phyloP scores from a whole-genome alignment of 2,329 filamentous ascomycete genomes.

The Penicillium carneum region DNA sequence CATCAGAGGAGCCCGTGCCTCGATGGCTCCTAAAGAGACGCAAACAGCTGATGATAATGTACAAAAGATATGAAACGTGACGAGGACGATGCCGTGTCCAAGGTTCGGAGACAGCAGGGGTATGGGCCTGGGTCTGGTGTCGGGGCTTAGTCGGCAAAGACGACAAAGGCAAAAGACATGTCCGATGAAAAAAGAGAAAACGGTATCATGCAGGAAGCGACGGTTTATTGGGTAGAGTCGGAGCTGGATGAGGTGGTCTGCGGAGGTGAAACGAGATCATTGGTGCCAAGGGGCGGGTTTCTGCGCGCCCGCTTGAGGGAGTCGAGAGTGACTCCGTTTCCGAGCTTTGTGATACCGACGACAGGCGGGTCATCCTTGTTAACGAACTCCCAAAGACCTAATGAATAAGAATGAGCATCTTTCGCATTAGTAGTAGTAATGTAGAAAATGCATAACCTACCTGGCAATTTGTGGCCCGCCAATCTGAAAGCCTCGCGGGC shows the following conservation, averaged over 20 bases:
- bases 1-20: constrained; percentile 9
- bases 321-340: constrained; percentile 79
- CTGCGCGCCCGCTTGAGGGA: constrained; percentile 81
- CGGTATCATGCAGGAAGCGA: constrained; percentile 17
- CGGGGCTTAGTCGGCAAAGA: constrained; percentile 55
- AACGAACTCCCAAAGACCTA: constrained; percentile 81
- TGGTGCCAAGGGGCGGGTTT: constrained; percentile 60
- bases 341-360: constrained; percentile 90
- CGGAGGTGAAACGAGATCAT: constrained; percentile 41
- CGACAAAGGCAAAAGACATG: constrained; percentile 22
- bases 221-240: constrained; percentile 46
- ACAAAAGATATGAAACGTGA: constrained; percentile 48
- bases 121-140: constrained; percentile 64
- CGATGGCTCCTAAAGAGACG: constrained; percentile 26
- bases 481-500: constrained; percentile 91
- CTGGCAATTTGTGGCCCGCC: constrained; percentile 92
- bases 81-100: constrained; percentile 49
- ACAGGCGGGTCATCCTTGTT: constrained; percentile 88
- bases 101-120: constrained; percentile 59
- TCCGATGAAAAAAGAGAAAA: constrained; percentile 21
- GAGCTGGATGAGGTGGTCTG: constrained; percentile 47
- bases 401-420: constrained; percentile 31
- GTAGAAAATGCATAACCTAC: constrained; percentile 58
- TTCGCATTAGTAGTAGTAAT: background rate
- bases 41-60: constrained; percentile 52